phyloP scores from a whole-genome alignment of 768 basidiomycete genomes.

The Phlebiopsis gigantea region DNA sequence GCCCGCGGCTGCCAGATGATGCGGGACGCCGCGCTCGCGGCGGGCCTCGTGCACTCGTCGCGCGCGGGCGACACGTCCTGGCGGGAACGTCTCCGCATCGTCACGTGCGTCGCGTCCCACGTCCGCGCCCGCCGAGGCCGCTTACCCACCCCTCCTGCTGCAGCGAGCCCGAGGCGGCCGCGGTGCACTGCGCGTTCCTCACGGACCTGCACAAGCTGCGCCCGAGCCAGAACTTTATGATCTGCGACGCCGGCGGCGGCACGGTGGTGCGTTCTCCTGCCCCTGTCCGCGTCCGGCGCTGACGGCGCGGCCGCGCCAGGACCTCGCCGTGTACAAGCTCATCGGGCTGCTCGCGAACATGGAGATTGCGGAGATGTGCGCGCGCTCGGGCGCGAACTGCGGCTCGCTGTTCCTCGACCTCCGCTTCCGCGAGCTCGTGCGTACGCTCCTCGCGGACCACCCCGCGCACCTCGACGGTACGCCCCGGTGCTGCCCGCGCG shows the following conservation, averaged over 20 bases:
- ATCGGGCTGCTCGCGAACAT: slow-evolving; percentile 74
- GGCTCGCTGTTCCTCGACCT: slow-evolving; percentile 86
- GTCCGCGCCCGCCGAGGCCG: not conserved
- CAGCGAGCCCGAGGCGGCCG: slow-evolving; percentile 79
- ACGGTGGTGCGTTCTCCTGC: slow-evolving; percentile 45
- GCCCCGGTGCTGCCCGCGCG: slow-evolving; percentile 20
- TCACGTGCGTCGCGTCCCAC: slow-evolving; percentile 42
- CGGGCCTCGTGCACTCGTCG: slow-evolving; percentile 71
- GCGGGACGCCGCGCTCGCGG: slow-evolving; percentile 78
- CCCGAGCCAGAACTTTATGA: slow-evolving; percentile 81
- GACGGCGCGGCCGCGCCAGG: slow-evolving; percentile 19
- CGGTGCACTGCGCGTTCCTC: slow-evolving; percentile 81
- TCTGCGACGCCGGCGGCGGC: slow-evolving; percentile 86
- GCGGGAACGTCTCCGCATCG: slow-evolving; percentile 79
- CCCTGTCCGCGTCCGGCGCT: slow-evolving; percentile 4
- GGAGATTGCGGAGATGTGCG: slow-evolving; percentile 91
- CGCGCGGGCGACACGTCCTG: slow-evolving; percentile 67
- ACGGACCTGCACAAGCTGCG: slow-evolving; percentile 76
- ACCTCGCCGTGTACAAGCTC: slow-evolving; percentile 51
- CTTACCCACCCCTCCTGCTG: not conserved
- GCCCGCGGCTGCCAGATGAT: slow-evolving; percentile 80
- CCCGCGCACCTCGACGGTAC: slow-evolving; percentile 81
- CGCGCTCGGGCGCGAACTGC: slow-evolving; percentile 81
- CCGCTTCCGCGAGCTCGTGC: slow-evolving; percentile 77
- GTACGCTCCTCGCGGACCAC: slow-evolving; percentile 73